A percentile compares a stretch with the other conserved stretches of the same genome.
These are phyloP conservation scores for Trifolium pratense DNA, from an alignment of 306 rosid species.

Conservation along the genomic window DNA sequence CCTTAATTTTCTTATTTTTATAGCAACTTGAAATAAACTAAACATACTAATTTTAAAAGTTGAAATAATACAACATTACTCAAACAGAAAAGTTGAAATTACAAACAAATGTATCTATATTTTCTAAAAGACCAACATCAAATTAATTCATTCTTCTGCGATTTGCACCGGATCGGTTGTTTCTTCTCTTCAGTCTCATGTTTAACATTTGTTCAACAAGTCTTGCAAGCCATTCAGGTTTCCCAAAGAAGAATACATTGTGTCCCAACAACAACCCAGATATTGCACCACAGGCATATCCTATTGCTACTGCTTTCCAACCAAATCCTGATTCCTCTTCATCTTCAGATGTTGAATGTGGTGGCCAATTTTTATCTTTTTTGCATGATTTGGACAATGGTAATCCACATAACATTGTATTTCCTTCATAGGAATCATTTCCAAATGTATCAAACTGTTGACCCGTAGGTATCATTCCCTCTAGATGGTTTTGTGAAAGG, in stretches of 20 bases:
- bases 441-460: neutral
- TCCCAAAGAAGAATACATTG: neutral
- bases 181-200: neutral
- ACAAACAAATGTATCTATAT: neutral
- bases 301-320: neutral
- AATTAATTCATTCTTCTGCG: slow-evolving; percentile 9
- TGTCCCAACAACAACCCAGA: neutral
- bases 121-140: neutral
- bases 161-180: neutral
- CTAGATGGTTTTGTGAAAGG: neutral
- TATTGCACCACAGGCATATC: neutral
- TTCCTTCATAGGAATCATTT: neutral
- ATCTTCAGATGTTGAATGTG: neutral
- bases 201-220: neutral
- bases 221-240: slow-evolving; percentile 1
- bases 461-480: neutral
- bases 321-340: neutral
- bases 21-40: neutral
- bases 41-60: neutral
- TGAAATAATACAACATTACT: neutral
- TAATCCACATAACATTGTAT: neutral
- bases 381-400: neutral
- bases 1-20: too few species aligned
- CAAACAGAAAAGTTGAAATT: neutral
- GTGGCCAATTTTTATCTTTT: neutral